Evolutionary conservation across 2,329 filamentous ascomycete genomes (phyloP), one percentile per base, ranked within the genome.

Genomic region (Penicillium corylophilum): DNA sequence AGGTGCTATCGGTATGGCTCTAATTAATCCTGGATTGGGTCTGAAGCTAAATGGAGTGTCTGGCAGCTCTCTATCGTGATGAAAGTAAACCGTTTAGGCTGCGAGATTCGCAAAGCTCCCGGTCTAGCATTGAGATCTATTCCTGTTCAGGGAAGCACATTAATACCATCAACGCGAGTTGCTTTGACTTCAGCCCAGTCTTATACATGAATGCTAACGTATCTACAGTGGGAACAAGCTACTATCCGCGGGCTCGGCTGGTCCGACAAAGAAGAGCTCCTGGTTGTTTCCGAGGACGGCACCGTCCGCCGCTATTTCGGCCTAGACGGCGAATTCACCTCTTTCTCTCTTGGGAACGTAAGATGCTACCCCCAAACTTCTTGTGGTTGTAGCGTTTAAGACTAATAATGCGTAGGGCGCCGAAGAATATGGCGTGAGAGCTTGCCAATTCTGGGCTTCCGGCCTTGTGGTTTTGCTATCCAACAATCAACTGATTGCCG

Each of bases 401-500:
- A 9, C 57, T 68, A 22, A 68, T 50, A 23, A 20, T 46, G 24
- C 28, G 10, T 57, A 82, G 79, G 89, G 89, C 22, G 87, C 92
- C 22, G 94, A 97, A 64, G 89, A 95, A 59, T 85, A 87, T 64
- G 89, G 93, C 23, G 92, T 99, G 18, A 80, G 85, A 60, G 87
- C 86, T n/a, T 97, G 93, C 75, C 86, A 86, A 49, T 99, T 99
- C 75, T 97, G 95, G 78, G 84, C 87, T 44, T 85, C 84, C 26
- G 94, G 94, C n/a, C 90, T 99, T 71, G 93, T 97, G 22, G 94
- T 92, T 7, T 78, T 99, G 35, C 82, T 97, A 18, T 85, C 86
- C 9, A 95, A 96, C 74, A 96, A 96, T 69, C 82, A 87, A 41
- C 77, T 99, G 35, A 80, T 99, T 40, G 84, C 89, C 0, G 91